phyloP scores from a whole-genome alignment of 169 alveolate species.

The Eimeria acervulina region DNA sequence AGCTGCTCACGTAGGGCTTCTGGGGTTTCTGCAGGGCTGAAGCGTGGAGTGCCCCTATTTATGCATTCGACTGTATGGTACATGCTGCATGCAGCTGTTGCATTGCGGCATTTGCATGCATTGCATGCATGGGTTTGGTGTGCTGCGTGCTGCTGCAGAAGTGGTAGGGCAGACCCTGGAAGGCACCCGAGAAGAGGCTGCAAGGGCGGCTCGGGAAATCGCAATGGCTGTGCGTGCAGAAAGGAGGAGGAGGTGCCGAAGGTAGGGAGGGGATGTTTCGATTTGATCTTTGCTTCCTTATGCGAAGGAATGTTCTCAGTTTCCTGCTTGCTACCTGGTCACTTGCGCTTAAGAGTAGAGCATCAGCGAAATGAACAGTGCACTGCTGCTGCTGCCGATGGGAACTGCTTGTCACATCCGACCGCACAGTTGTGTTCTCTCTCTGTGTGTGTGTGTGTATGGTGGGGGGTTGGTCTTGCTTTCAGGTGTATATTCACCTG shows the following conservation, averaged over 20 bases:
- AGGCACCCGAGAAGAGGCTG: conserved; percentile 11
- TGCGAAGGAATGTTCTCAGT: not conserved
- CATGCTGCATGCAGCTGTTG: not conserved
- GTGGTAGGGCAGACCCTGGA: conserved; percentile 20
- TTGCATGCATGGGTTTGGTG: not conserved
- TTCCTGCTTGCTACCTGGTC: not conserved
- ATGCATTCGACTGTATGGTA: not conserved
- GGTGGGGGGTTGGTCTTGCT: too few species aligned
- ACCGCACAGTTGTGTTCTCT: too few species aligned
- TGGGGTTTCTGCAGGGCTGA: not conserved
- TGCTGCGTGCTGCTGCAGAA: not conserved
- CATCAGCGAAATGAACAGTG: too few species aligned
- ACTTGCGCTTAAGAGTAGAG: not conserved
- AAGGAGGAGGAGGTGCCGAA: conserved; percentile 48
- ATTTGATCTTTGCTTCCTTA: not conserved
- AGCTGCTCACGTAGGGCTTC: not conserved
- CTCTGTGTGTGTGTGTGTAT: too few species aligned
- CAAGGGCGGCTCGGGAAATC: conserved; percentile 50
- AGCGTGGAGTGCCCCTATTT: not conserved
- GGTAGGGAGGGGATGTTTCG: not conserved
- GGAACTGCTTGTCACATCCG: too few species aligned
- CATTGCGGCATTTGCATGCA: not conserved
- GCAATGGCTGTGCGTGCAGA: conserved; percentile 29
- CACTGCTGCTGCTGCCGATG: too few species aligned
- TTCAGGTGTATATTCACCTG: conserved; percentile 56